phyloP scores from a whole-genome alignment of 495 filamentous ascomycete species.

The Aspergillus funiculosus region DNA sequence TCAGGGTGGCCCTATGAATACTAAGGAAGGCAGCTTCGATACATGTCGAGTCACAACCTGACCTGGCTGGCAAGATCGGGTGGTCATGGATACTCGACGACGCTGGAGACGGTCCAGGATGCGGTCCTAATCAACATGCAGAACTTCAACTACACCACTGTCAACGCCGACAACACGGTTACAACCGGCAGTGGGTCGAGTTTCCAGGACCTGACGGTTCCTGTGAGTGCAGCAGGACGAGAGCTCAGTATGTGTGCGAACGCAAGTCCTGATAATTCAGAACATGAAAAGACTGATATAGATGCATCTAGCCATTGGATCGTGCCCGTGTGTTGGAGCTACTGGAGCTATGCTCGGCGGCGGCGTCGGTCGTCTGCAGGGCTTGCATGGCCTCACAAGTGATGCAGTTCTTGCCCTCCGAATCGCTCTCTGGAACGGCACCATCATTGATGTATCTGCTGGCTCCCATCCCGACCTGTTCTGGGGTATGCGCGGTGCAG shows the following conservation, averaged over 20 bases:
- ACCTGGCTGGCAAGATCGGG: background rate
- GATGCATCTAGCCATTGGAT: too few relatives aligned
- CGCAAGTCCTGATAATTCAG: too few relatives aligned
- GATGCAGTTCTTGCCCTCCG: constrained; percentile 30
- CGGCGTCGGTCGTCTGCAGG: constrained; percentile 31
- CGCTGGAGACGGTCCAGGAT: background rate
- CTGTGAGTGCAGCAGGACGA: too few relatives aligned
- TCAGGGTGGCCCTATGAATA: too few relatives aligned
- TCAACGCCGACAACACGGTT: too few relatives aligned
- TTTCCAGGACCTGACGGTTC: too few relatives aligned
- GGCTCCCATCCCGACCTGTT: constrained; percentile 38
- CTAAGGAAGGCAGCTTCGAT: background rate
- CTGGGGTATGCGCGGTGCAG: constrained; percentile 27
- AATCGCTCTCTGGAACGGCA: constrained; percentile 27
- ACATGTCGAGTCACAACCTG: background rate
- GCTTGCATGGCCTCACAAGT: constrained; percentile 29
- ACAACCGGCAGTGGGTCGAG: too few relatives aligned
- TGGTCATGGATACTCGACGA: background rate
- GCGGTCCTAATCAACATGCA: too few relatives aligned
- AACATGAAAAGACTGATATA: too few relatives aligned
- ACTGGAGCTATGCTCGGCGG: constrained; percentile 25
- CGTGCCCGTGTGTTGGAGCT: background rate
- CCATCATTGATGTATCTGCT: constrained; percentile 27
- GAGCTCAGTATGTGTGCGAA: too few relatives aligned
- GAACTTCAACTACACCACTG: too few relatives aligned